A percentile compares a stretch with the other conserved stretches of the same genome.
phyloP scores from a whole-genome alignment of 352 stramenopile species.

The Sclerospora graminicola region DNA sequence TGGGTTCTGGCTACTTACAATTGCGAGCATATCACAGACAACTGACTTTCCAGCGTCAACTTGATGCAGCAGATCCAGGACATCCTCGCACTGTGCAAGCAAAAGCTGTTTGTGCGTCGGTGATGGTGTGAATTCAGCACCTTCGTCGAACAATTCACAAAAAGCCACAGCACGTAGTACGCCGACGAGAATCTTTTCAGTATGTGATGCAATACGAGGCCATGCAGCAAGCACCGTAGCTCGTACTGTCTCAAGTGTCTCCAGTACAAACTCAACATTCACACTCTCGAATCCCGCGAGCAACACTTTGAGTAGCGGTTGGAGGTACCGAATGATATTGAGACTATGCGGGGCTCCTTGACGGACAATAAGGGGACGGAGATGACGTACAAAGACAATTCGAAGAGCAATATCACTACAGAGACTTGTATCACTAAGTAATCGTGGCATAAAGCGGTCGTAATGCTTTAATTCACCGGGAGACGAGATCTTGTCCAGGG shows the following conservation, averaged over 20 bases:
- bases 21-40: constrained; percentile 18
- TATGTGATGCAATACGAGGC: constrained; percentile 59
- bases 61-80: constrained; percentile 28
- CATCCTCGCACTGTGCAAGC: constrained; percentile 23
- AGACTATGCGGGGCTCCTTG: constrained; percentile 62
- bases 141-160: constrained; percentile 51
- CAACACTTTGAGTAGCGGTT: constrained; percentile 69
- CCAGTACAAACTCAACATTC: constrained; percentile 32
- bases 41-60: constrained; percentile 6
- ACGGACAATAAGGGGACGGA: constrained; percentile 33
- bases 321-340: constrained; percentile 61
- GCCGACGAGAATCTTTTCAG: constrained; percentile 52
- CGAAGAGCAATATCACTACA: constrained; percentile 46
- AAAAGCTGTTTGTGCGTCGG: constrained; percentile 23
- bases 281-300: constrained; percentile 57
- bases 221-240: constrained; percentile 44
- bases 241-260: constrained; percentile 52
- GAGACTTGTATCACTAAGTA: constrained; percentile 60
- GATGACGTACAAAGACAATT: constrained; percentile 38
- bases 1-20: constrained; percentile 10
- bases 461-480: constrained; percentile 47
- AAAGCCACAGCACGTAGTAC: constrained; percentile 59
- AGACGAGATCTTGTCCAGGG: constrained; percentile 54
- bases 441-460: constrained; percentile 50
- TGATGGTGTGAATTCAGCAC: constrained; percentile 14